Percentiles rank a stretch among this genome's conserved stretches.
phyloP scores from a whole-genome alignment of 2,329 filamentous ascomycete genomes.

The Colletotrichum horii region DNA sequence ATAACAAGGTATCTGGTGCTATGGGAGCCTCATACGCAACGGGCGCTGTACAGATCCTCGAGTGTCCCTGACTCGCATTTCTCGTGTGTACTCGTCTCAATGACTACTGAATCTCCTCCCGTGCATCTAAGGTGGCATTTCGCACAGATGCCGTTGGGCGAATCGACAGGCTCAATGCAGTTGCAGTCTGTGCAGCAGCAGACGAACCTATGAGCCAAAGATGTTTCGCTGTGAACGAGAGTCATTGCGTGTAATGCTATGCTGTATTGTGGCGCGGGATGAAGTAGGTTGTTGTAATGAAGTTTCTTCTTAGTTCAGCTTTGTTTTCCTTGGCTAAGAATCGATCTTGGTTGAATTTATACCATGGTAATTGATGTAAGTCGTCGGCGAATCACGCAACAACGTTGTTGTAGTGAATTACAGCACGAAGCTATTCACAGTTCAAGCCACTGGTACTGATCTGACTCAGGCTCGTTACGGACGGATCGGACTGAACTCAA shows the following conservation, averaged over 20 bases:
- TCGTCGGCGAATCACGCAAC: background rate
- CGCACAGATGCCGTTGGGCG: background rate
- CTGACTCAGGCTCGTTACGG: background rate
- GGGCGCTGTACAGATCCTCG: background rate
- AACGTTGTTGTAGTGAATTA: background rate
- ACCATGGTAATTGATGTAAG: background rate
- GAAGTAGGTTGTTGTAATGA: background rate
- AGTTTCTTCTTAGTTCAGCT: background rate
- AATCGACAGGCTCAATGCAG: background rate
- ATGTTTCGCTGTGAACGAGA: background rate
- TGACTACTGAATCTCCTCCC: background rate
- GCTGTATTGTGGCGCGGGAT: background rate
- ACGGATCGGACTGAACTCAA: background rate
- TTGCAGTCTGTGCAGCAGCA: background rate
- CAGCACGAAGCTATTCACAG: background rate
- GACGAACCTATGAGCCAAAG: background rate
- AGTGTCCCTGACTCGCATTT: background rate
- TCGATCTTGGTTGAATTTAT: background rate
- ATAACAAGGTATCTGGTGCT: background rate
- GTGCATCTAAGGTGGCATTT: background rate
- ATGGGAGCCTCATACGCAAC: background rate
- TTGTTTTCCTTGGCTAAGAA: fast-evolving
- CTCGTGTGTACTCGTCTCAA: background rate
- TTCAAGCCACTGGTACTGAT: background rate
- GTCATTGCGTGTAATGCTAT: background rate